phyloP scores from a whole-genome alignment of 148 eudicot species.

The Vaccinium vitisidaea region DNA sequence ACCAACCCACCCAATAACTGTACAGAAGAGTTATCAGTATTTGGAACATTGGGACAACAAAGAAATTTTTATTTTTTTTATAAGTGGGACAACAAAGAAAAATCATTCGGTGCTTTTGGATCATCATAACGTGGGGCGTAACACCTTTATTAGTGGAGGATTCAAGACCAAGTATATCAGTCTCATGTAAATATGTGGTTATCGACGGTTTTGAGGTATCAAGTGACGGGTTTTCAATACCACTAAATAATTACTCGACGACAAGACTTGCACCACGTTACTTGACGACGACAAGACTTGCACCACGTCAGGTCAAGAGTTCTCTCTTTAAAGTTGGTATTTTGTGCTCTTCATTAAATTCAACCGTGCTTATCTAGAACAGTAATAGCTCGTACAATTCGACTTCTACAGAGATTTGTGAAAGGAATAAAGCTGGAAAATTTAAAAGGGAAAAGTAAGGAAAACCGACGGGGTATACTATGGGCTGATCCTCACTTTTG shows the following conservation, averaged over 20 bases:
- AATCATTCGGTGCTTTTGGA: background rate
- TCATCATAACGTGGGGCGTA: background rate
- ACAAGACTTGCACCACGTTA: background rate
- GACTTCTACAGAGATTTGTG: background rate
- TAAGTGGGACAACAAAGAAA: background rate
- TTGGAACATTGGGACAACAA: background rate
- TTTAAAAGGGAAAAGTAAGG: background rate
- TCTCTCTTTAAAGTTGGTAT: background rate
- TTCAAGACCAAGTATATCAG: background rate
- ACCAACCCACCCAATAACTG: background rate
- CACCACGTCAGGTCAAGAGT: background rate
- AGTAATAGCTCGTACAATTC: background rate
- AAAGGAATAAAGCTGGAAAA: constrained; percentile 1
- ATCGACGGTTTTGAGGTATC: background rate
- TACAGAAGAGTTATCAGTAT: background rate
- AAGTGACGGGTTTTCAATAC: background rate
- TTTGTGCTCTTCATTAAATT: background rate
- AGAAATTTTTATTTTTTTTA: too few relatives aligned
- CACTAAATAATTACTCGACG: background rate
- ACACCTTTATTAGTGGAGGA: background rate
- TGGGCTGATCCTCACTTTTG: constrained; percentile 7
- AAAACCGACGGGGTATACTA: background rate
- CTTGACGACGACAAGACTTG: background rate
- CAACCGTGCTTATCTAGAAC: background rate
- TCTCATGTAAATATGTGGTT: background rate